phyloP scores from a whole-genome alignment of 164 flowering plant species.

The Vitis labrusca region DNA sequence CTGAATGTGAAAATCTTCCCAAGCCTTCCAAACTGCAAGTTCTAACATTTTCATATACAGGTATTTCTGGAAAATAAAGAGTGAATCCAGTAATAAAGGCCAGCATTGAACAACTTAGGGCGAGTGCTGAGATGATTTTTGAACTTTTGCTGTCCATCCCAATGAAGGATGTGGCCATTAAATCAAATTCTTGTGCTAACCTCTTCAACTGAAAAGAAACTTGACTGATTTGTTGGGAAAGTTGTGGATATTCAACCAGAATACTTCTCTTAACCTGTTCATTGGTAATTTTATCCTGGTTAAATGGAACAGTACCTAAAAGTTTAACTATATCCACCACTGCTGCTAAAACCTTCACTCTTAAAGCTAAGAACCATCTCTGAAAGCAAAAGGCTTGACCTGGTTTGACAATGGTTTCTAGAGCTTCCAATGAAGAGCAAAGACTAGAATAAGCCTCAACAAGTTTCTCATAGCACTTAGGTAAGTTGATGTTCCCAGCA shows the following conservation, averaged over 20 bases:
- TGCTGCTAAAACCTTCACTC: slow-evolving; percentile 43
- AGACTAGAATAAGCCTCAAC: slow-evolving; percentile 23
- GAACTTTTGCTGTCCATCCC: slow-evolving; percentile 56
- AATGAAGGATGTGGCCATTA: slow-evolving; percentile 56
- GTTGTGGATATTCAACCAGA: slow-evolving; percentile 2
- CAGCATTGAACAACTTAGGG: slow-evolving; percentile 63
- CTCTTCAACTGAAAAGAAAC: slow-evolving; percentile 42
- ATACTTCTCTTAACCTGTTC: slow-evolving; percentile 14
- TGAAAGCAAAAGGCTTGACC: slow-evolving; percentile 52
- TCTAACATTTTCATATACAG: slow-evolving; percentile 12
- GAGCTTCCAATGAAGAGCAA: slow-evolving; percentile 31
- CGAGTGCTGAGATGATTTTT: slow-evolving; percentile 49
- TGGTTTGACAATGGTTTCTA: slow-evolving; percentile 24
- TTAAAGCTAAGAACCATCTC: slow-evolving; percentile 68
- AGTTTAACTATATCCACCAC: slow-evolving; percentile 41
- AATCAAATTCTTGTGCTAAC: slow-evolving; percentile 64
- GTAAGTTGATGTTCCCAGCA: slow-evolving; percentile 11
- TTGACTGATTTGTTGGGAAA: slow-evolving; percentile 17
- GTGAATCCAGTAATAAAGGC: slow-evolving; percentile 60
- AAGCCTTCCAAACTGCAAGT: slow-evolving; percentile 13
- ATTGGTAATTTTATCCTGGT: slow-evolving; percentile 7
- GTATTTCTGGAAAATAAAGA: slow-evolving; percentile 27
- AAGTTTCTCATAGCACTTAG: slow-evolving; percentile 26
- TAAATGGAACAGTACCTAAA: slow-evolving; percentile 20
- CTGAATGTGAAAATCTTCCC: slow-evolving; percentile 17